These are phyloP conservation scores for Lactifluus pinguis DNA, from an alignment of 768 basidiomycete genomes.

Conservation along the genomic window DNA sequence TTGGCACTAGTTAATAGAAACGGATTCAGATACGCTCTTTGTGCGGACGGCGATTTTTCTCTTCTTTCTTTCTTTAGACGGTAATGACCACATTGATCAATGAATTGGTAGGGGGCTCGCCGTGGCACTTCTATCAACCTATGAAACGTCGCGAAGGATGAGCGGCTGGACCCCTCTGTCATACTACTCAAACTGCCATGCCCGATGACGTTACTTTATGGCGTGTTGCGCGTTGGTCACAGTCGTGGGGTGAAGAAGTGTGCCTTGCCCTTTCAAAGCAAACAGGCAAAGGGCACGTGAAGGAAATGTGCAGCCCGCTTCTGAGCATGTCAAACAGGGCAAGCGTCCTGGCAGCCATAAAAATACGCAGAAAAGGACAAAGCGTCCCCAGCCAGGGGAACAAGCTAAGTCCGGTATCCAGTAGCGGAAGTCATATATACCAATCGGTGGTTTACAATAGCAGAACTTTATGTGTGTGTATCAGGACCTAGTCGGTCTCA, in stretches of 20 bases:
- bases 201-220: background rate
- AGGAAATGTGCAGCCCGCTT: background rate
- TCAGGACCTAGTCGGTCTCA: slow-evolving; percentile 21
- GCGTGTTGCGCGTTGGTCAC: background rate
- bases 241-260: background rate
- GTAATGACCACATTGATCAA: background rate
- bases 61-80: background rate
- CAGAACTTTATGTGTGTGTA: background rate
- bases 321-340: background rate
- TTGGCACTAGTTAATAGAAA: too few relatives aligned
- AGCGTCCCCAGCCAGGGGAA: background rate
- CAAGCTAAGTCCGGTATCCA: background rate
- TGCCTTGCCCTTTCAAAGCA: background rate
- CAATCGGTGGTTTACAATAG: slow-evolving; percentile 7
- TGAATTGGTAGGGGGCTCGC: background rate
- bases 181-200: too few relatives aligned
- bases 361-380: slow-evolving; percentile 1
- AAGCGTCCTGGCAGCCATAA: background rate
- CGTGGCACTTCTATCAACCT: background rate
- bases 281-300: background rate
- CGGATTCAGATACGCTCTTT: background rate
- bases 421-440: background rate
- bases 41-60: too few relatives aligned
- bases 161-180: too few relatives aligned
- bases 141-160: background rate